Evolutionary conservation across 2,329 filamentous ascomycete genomes (phyloP), one percentile per base, ranked within the genome.

Genomic region (Paramyrothecium roridum): DNA sequence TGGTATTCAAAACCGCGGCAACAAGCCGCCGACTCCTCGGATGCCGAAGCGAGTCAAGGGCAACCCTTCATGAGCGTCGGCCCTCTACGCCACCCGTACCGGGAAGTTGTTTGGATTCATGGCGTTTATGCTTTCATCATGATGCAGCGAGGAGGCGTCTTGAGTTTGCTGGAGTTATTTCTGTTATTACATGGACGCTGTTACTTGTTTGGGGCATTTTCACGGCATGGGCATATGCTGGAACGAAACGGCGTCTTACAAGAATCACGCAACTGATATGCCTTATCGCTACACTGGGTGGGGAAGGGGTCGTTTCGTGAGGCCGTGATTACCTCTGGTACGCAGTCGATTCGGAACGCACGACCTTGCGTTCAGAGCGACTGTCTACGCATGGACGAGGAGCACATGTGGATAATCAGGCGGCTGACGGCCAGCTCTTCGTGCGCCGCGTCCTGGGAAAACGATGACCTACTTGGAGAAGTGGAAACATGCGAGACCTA

Each of bases 1-100:
- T 61, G 82, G 81, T 8, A 74, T 80, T 23, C 68, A 76, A 59
- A 67, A 64, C 60, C 76, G 78, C 64, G 73, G 73, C 47, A 81
- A 81, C 59, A 84, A 85, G 64, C 82, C 81, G 8, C 75, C 80
- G 26, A 85, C 82, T 37, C 82, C 82, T 22, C 72, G 82, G 58
- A 81, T 85, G 76, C 71, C 63, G n/a, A 84, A 84, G 67, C 76
- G 81, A 50, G 67, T 75, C 54, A 84, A 84, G 67, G 73, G 71
- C 40, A 81, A 80, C 57, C 69, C 71, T 16, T 65, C 67, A 53
- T 72, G 63, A 67, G 57, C 46, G 55, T 12, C 37, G 12, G 37
- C 37, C 16, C 40, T 37, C 17, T 21, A 16, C 13, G 2, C 7
- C 16, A 11, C 47, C 21, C 22, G 8, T 30, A 22, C 13, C 23